These are phyloP conservation scores for Sarocladium oryzae DNA, from an alignment of 2,329 filamentous ascomycete species.

Conservation along the genomic window DNA sequence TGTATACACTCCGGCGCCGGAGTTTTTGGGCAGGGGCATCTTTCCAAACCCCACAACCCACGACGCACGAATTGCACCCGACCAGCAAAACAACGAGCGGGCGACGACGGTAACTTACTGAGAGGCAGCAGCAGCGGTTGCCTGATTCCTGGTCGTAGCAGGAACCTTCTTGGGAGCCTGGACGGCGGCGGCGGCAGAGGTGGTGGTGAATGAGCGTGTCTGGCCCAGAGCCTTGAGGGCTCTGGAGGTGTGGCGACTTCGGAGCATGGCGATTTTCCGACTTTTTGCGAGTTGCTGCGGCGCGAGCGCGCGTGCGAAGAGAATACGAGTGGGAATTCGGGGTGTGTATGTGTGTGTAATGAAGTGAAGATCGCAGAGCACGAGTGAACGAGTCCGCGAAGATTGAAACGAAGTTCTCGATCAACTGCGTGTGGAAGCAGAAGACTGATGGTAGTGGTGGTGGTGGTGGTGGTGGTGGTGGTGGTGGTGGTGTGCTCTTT, in stretches of 20 bases:
- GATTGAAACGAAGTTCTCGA: conserved; percentile 7
- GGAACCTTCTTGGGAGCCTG: conserved; percentile 33
- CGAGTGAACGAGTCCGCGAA: conserved; percentile 12
- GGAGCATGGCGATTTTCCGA: conserved; percentile 35
- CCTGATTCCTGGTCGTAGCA: conserved; percentile 38
- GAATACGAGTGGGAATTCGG: too few species aligned
- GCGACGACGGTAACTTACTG: conserved; percentile 39
- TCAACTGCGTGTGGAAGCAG: background rate
- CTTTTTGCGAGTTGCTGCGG: too few species aligned
- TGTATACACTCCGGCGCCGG: conserved; percentile 10
- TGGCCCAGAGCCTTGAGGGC: conserved; percentile 39
- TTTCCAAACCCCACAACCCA: background rate
- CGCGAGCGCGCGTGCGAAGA: too few species aligned
- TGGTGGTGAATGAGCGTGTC: conserved; percentile 34
- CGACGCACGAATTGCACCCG: background rate
- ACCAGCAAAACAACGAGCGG: background rate
- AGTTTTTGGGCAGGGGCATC: conserved; percentile 6
- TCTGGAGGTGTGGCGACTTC: conserved; percentile 37
- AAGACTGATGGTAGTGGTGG: too few species aligned
- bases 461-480: too few species aligned
- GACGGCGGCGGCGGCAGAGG: conserved; percentile 29
- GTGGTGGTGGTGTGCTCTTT: too few species aligned
- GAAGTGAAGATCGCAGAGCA: conserved; percentile 3
- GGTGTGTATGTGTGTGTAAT: too few species aligned
- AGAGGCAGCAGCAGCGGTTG: conserved; percentile 41